A percentile compares a stretch with the other conserved stretches of the same genome.
Conservation (phyloP, 345 rosid species). For the Linum tenue region DNA sequence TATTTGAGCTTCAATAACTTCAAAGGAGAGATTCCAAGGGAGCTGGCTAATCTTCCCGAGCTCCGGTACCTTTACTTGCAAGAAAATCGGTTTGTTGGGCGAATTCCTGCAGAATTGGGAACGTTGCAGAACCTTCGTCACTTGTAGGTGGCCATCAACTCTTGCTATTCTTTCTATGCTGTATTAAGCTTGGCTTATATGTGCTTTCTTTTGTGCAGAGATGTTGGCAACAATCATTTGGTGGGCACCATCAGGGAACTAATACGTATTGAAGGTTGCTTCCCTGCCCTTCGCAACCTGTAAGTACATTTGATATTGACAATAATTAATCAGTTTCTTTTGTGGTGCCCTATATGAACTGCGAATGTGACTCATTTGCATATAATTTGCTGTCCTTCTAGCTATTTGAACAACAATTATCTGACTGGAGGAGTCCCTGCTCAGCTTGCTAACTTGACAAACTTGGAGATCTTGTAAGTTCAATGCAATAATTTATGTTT, state of each 20-base stretch:
- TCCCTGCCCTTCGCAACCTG: constrained; percentile 82
- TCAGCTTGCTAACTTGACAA: constrained; percentile 78
- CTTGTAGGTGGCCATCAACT: constrained; percentile 8
- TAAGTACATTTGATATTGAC: constrained; percentile 26
- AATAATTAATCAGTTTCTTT: neutral
- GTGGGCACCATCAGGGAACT: constrained; percentile 91
- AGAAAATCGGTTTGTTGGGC: constrained; percentile 78
- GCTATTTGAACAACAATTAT: constrained; percentile 82
- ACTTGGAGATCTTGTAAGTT: constrained; percentile 85
- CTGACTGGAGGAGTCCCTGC: constrained; percentile 91
- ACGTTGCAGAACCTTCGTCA: constrained; percentile 49
- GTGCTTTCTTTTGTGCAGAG: constrained; percentile 33
- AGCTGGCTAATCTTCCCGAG: constrained; percentile 76
- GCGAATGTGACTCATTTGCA: neutral
- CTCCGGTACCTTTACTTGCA: constrained; percentile 88
- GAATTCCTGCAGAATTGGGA: constrained; percentile 79
- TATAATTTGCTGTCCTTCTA: constrained; percentile 17
- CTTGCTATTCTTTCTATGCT: neutral
- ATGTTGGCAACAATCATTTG: constrained; percentile 90
- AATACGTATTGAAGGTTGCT: constrained; percentile 82
- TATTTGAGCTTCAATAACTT: constrained; percentile 89
- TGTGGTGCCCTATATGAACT: neutral
- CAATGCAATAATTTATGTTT: neutral
- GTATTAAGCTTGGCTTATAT: neutral
- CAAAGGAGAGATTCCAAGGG: constrained; percentile 89